These are phyloP conservation scores for Metarhizium guizhouense DNA, from an alignment of 2,329 filamentous ascomycete species.

Conservation along the genomic window DNA sequence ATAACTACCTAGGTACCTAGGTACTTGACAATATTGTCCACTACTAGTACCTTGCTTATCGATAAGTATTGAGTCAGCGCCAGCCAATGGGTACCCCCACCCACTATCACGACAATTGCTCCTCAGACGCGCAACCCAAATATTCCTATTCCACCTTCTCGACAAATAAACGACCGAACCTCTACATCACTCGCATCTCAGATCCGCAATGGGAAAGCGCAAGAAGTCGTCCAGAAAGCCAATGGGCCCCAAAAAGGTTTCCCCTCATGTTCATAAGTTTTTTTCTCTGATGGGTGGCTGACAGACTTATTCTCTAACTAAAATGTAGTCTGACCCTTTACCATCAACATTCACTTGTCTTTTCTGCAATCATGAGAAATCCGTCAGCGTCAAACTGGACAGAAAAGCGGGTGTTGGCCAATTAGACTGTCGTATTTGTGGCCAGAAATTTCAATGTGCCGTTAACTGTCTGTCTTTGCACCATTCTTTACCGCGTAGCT, in stretches of 20 bases:
- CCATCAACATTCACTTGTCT: constrained; percentile 88
- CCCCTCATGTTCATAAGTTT: constrained; percentile 1
- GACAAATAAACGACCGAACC: not conserved
- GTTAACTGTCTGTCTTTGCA: constrained; percentile 66
- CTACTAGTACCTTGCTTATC: no score
- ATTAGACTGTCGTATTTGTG: constrained; percentile 85
- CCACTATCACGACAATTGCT: no score
- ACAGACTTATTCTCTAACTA: not conserved
- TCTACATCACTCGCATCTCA: not conserved
- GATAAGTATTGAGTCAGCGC: no score
- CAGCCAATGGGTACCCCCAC: no score
- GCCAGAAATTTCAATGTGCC: constrained; percentile 83
- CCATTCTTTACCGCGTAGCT: not conserved
- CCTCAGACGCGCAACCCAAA: not conserved
- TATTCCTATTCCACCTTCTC: not conserved
- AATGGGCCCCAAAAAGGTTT: constrained; percentile 72
- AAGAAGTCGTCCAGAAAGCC: constrained; percentile 86
- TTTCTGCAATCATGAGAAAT: constrained; percentile 97
- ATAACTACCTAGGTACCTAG: not conserved
- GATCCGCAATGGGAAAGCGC: constrained; percentile 69
- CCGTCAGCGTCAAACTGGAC: constrained; percentile 83
- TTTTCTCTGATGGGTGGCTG: not conserved
- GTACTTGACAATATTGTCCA: not conserved
- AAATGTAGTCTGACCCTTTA: constrained; percentile 54
- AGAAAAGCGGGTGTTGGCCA: constrained; percentile 84